Conservation (phyloP, 2,329 filamentous ascomycete genomes). For the Fusarium veterinarium region DNA sequence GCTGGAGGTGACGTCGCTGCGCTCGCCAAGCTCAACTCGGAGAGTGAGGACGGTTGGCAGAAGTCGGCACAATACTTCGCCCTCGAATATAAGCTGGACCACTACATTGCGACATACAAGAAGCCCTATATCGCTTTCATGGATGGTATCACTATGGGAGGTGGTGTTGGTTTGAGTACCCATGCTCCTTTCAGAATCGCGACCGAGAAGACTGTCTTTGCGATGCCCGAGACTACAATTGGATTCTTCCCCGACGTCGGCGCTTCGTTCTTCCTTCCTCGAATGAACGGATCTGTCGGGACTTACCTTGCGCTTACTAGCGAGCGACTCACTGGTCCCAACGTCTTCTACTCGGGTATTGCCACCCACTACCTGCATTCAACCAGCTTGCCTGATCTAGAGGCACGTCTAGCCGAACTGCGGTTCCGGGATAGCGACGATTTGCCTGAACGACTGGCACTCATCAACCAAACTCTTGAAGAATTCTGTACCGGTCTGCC, state of each 20-base stretch:
- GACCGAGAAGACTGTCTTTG: constrained; percentile 93
- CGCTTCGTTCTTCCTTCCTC: constrained; percentile 93
- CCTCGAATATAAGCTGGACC: constrained; percentile 95
- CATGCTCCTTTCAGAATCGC: constrained; percentile 97
- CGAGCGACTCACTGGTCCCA: constrained; percentile 81
- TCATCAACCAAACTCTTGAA: constrained; percentile 89
- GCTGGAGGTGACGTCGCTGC: constrained; percentile 90
- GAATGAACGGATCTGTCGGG: constrained; percentile 86
- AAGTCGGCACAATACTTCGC: constrained; percentile 87
- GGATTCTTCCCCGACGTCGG: constrained; percentile 99
- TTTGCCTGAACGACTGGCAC: constrained; percentile 70
- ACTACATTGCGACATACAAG: constrained; percentile 90
- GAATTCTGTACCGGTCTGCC: constrained; percentile 92
- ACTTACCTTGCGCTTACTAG: constrained; percentile 95
- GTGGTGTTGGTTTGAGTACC: constrained; percentile 91
- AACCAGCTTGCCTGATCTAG: constrained; percentile 82
- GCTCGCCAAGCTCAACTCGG: constrained; percentile 78
- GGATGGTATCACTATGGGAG: constrained; percentile 99
- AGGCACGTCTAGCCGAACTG: constrained; percentile 88
- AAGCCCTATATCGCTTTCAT: constrained; percentile 97
- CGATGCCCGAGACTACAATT: constrained; percentile 98
- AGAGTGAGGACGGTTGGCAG: constrained; percentile 75
- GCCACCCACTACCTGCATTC: constrained; percentile 98
- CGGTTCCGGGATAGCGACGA: constrained; percentile 83
- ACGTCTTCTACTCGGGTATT: constrained; percentile 90